These are phyloP conservation scores for Periconia digitata DNA, from an alignment of 2,329 filamentous ascomycete genomes.

Conservation along the genomic window DNA sequence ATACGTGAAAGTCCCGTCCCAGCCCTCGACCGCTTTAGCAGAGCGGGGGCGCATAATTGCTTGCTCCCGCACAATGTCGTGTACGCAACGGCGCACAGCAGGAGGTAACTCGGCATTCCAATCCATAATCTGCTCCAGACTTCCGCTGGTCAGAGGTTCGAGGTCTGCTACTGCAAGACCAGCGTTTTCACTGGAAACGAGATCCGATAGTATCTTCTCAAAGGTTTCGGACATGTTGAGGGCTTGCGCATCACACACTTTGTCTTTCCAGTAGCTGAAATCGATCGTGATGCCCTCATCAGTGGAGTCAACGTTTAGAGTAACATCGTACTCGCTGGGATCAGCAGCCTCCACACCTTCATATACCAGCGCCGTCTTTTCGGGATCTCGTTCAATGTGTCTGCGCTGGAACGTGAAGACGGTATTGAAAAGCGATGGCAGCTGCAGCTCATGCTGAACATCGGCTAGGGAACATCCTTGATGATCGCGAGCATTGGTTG, in stretches of 20 bases:
- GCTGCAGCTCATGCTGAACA: constrained; percentile 39
- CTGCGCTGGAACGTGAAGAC: constrained; percentile 41
- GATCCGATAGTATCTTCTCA: constrained; percentile 24
- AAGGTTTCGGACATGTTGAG: constrained; percentile 34
- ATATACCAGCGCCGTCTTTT: constrained; percentile 29
- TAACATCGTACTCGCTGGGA: constrained; percentile 39
- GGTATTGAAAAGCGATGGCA: constrained; percentile 40
- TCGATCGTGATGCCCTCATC: constrained; percentile 30
- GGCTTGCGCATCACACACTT: constrained; percentile 27
- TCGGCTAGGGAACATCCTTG: constrained; percentile 52
- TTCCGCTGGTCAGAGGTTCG: constrained; percentile 23
- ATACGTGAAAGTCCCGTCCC: constrained; percentile 35
- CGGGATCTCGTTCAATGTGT: constrained; percentile 22
- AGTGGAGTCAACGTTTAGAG: constrained; percentile 36
- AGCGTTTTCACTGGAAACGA: constrained; percentile 17
- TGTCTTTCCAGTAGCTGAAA: constrained; percentile 37
- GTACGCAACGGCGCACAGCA: constrained; percentile 29
- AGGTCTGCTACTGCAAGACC: constrained; percentile 26
- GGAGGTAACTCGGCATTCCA: constrained; percentile 33
- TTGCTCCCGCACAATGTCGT: constrained; percentile 34
- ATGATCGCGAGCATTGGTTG: constrained; percentile 50
- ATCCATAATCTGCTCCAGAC: constrained; percentile 24
- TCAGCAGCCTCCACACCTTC: constrained; percentile 40
- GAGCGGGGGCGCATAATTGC: constrained; percentile 28
- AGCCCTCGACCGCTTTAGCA: constrained; percentile 33